Evolutionary conservation across 2,329 filamentous ascomycete species (phyloP).

Genomic region (Cercospora nicotianae): DNA sequence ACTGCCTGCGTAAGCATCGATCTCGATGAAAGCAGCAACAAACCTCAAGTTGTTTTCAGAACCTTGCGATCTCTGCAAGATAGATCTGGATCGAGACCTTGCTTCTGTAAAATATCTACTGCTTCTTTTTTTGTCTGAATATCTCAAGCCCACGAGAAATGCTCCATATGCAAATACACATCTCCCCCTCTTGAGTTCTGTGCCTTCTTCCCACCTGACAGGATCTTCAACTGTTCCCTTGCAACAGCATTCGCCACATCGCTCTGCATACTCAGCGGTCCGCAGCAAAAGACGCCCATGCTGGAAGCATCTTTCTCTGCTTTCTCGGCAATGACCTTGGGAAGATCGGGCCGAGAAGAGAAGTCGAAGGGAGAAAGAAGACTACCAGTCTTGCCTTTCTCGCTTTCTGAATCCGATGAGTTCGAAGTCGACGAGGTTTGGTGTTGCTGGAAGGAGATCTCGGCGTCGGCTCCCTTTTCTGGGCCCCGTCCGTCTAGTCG

Average conservation of each 20-base stretch:
- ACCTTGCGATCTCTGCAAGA: not conserved
- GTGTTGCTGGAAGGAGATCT: not conserved
- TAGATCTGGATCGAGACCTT: not conserved
- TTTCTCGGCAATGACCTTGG: slow-evolving; percentile 31
- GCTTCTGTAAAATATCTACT: not conserved
- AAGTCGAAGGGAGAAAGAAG: slow-evolving; percentile 15
- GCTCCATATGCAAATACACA: slow-evolving; percentile 51
- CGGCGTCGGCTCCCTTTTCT: slow-evolving; percentile 16
- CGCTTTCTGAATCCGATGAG: not conserved
- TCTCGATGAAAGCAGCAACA: not conserved
- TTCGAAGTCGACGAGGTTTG: not conserved
- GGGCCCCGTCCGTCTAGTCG: not conserved
- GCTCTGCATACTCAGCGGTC: slow-evolving; percentile 49
- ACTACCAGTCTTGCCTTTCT: not conserved
- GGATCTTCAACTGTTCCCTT: slow-evolving; percentile 42
- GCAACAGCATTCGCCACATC: slow-evolving; percentile 53
- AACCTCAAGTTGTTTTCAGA: not conserved
- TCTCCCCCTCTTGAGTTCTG: not conserved
- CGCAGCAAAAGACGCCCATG: slow-evolving; percentile 46
- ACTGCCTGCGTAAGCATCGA: not conserved
- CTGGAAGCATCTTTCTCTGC: slow-evolving; percentile 22
- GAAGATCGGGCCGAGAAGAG: slow-evolving; percentile 40
- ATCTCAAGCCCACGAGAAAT: slow-evolving; percentile 46
- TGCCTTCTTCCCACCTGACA: slow-evolving; percentile 33
- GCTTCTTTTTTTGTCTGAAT: not conserved